A percentile compares a stretch with the other conserved stretches of the same genome.
Conservation (phyloP, 371 early-diverging fungal species). For the Sanchytrium tribonematis region DNA sequence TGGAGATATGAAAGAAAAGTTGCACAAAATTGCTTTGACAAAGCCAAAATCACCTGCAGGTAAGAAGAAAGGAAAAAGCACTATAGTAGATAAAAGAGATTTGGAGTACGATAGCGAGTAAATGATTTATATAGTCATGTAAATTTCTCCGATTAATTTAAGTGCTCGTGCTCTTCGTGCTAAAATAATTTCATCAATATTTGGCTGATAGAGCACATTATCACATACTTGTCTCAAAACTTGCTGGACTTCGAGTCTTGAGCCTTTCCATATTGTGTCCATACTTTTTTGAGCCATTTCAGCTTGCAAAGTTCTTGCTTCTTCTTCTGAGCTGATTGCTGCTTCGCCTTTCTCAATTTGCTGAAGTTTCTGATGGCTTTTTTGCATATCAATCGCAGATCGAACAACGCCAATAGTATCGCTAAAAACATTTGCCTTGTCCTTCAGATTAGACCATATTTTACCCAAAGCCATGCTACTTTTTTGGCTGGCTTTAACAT, state of each 20-base stretch:
- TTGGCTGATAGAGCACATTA: conserved; percentile 35
- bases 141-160: too few species aligned
- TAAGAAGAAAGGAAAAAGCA: too few species aligned
- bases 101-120: too few species aligned
- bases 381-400: conserved; percentile 64
- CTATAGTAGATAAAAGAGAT: too few species aligned
- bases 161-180: too few species aligned
- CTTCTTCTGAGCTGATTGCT: conserved; percentile 4
- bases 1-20: too few species aligned
- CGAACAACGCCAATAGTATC: conserved; percentile 64
- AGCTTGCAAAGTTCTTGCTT: conserved; percentile 8
- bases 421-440: conserved; percentile 39
- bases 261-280: conserved; percentile 71
- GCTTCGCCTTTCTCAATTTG: conserved; percentile 15
- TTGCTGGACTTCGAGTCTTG: conserved; percentile 69
- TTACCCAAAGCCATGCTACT: conserved; percentile 41
- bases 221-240: conserved; percentile 69
- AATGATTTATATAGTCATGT: too few species aligned
- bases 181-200: too few species aligned
- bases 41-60: too few species aligned
- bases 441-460: conserved; percentile 23
- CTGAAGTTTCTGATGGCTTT: conserved; percentile 48
- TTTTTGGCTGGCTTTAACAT: conserved; percentile 49
- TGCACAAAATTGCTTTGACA: too few species aligned
- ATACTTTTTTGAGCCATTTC: conserved; percentile 30